Evolutionary conservation across 2,329 filamentous ascomycete genomes (phyloP), one percentile per base, ranked within the genome.

Genomic region (Trichoderma pleuroti): DNA sequence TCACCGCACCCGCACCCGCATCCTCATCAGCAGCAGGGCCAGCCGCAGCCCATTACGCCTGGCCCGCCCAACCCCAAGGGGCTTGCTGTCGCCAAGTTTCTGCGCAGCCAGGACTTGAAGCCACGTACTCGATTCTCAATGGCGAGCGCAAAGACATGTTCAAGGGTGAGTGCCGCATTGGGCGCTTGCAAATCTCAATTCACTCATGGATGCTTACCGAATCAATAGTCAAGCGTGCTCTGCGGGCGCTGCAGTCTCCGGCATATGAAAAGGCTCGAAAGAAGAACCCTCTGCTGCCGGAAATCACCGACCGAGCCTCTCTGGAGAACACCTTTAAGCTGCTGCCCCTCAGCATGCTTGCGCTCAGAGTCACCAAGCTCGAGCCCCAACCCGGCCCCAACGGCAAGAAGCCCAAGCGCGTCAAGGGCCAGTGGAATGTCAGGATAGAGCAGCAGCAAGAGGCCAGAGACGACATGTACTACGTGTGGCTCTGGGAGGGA

Each of bases 71-170:
- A 97, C 76, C 95, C 95, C 49, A 90, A 94, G 77, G 94, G 94
- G 24, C 83, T 98, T 59, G 94, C 94, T 10, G 87, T 99, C 68
- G 97, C 96, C 75, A 91, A 93, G 77, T 99, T 97, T 82, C 84
- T 99, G 72, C 90, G 90, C 75, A 82, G 87, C 71, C 94, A 98
- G 82, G 89, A 96, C 72, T 84, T 99, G 74, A 99, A 99, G 87
- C 87, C 88, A 21, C 87, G 96, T 73, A 98, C 94, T 95, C 93
- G 80, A 97, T 99, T 74, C 88, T 98, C 74, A 94, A 98, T 75
- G 96, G 96, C 77, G 94, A 98, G 86, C 89, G 96, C 77, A 98
- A 97, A 83, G 95, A 99, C 75, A 97, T 99, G 93, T 98, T 99
- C 82, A 92, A 91, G 86, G 94, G 93, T 95, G 85, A 63, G 78